Percentiles rank a stretch among this genome's conserved stretches.
phyloP scores from a whole-genome alignment of 2,329 filamentous ascomycete genomes.

The Beauveria scarabaeidicola region DNA sequence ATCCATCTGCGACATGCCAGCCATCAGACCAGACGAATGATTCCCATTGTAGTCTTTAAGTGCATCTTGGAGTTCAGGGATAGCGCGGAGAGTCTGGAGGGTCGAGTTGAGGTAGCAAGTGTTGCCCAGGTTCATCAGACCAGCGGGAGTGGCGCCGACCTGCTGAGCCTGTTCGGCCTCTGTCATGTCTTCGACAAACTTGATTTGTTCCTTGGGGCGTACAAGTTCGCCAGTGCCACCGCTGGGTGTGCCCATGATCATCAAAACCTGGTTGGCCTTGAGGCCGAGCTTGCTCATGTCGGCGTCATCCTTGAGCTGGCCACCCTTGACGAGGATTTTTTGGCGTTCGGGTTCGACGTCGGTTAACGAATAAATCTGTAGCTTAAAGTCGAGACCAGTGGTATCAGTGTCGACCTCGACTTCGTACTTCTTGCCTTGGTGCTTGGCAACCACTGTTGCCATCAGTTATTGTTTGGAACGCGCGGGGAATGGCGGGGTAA shows the following conservation, averaged over 20 bases:
- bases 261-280: conserved; percentile 78
- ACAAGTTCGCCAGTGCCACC: conserved; percentile 52
- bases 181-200: conserved; percentile 96
- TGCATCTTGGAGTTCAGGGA: conserved; percentile 83
- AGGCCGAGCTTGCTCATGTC: conserved; percentile 75
- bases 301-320: conserved; percentile 91
- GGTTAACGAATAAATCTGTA: conserved; percentile 89
- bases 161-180: conserved; percentile 81
- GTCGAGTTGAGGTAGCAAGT: conserved; percentile 98
- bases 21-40: conserved; percentile 29
- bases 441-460: conserved; percentile 74
- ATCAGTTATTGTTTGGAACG: not conserved
- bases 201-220: conserved; percentile 71
- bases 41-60: conserved; percentile 49
- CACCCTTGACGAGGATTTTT: conserved; percentile 90
- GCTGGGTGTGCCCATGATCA: conserved; percentile 92
- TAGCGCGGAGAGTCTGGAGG: conserved; percentile 77
- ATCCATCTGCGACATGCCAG: conserved; percentile 49
- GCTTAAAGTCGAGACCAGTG: conserved; percentile 89
- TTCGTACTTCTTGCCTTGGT: conserved; percentile 91
- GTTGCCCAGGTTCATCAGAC: conserved; percentile 87
- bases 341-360: conserved; percentile 94
- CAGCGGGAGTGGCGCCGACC: conserved; percentile 77
- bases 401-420: conserved; percentile 80
- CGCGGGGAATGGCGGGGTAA: conserved; percentile 16